phyloP scores from a whole-genome alignment of 73 alveolate species.

The Symbiodinium pilosum region DNA sequence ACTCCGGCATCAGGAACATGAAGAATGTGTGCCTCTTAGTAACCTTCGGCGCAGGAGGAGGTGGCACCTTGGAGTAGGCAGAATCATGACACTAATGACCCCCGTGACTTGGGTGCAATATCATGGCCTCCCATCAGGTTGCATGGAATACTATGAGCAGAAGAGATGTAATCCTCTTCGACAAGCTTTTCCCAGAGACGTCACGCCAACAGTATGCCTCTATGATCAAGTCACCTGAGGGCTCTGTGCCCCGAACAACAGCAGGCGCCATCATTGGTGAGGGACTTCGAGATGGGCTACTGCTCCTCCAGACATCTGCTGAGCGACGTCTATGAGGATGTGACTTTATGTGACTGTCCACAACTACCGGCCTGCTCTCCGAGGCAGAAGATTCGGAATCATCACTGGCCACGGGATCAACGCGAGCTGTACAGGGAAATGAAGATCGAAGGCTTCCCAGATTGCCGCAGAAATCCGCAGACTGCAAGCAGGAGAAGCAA shows the following conservation, averaged over 20 bases:
- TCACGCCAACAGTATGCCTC: no score
- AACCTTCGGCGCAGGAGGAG: conserved; percentile 6
- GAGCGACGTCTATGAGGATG: no score
- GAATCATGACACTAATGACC: no score
- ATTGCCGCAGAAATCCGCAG: not conserved
- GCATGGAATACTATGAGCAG: no score
- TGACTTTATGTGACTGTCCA: no score
- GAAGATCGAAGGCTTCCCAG: not conserved
- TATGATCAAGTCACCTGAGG: no score
- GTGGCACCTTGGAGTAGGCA: not conserved
- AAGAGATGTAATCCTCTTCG: no score
- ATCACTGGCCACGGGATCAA: not conserved
- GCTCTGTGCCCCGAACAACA: conserved; percentile 20
- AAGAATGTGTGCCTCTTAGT: not conserved
- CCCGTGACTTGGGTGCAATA: no score
- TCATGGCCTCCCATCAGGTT: no score
- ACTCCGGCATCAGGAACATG: not conserved
- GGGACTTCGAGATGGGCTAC: conserved; percentile 78
- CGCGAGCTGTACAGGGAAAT: not conserved
- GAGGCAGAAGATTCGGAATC: not conserved
- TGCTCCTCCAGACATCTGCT: conserved; percentile 27
- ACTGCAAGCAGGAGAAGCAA: no score
- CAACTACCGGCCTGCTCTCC: not conserved
- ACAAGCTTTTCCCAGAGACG: no score
- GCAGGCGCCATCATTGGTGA: conserved; percentile 84